These are phyloP conservation scores for Trichoderma brevicompactum DNA, from an alignment of 2,329 filamentous ascomycete genomes.

Conservation along the genomic window DNA sequence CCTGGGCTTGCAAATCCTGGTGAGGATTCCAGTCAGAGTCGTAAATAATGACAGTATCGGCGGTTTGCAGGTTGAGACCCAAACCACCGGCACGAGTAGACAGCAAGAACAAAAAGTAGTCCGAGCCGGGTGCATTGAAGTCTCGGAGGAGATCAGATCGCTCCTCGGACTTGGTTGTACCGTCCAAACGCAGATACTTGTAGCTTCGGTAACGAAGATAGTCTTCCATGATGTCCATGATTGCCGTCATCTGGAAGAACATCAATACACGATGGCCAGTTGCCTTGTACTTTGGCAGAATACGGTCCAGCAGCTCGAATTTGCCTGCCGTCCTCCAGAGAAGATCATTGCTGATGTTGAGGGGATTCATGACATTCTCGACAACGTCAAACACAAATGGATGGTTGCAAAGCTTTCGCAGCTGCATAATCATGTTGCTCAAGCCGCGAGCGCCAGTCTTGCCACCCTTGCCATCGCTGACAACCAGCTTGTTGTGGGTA, in stretches of 20 bases:
- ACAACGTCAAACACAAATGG: conserved; percentile 98
- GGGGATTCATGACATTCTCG: conserved; percentile 96
- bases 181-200: conserved; percentile 89
- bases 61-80: conserved; percentile 94
- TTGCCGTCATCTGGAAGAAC: conserved; percentile 99
- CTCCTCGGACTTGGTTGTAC: conserved; percentile 96
- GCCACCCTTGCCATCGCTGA: conserved; percentile 92
- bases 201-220: conserved; percentile 84
- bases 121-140: conserved; percentile 88
- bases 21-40: conserved; percentile 99
- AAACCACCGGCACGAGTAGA: conserved; percentile 98
- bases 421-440: conserved; percentile 99
- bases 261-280: conserved; percentile 95
- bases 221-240: conserved; percentile 99
- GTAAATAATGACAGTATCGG: conserved; percentile 99
- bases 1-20: conserved; percentile 97
- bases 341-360: conserved; percentile 84
- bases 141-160: conserved; percentile 85
- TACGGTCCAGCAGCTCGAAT: conserved; percentile 90
- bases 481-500: conserved; percentile 90
- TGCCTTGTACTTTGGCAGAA: conserved; percentile 89
- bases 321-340: conserved; percentile 96
- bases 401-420: conserved; percentile 98
- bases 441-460: conserved; percentile 92
- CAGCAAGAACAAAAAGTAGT: conserved; percentile 97